Evolutionary conservation across 2,329 filamentous ascomycete genomes (phyloP).

Genomic region (Fusarium hostae): DNA sequence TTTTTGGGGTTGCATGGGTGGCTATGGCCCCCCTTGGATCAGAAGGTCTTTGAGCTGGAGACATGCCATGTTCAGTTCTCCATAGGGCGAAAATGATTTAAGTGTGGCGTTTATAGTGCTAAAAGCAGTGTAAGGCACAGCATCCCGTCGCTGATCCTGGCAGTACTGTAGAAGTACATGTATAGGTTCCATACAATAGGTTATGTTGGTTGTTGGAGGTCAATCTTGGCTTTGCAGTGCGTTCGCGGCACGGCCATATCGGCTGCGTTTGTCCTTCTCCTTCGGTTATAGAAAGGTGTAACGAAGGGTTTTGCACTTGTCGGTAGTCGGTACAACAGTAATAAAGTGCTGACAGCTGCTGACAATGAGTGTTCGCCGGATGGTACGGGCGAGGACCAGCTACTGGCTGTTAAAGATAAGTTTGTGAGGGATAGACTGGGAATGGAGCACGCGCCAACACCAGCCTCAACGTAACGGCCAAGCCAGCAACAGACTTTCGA

Average conservation of each 20-base stretch:
- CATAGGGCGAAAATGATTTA: conserved; percentile 24
- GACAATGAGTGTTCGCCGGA: not conserved
- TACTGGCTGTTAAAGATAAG: not conserved
- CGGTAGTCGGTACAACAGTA: conserved; percentile 22
- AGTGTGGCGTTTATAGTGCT: conserved; percentile 39
- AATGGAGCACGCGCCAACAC: conserved; percentile 10
- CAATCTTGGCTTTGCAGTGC: conserved; percentile 7
- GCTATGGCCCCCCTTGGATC: conserved; percentile 5
- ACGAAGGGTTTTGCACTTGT: not conserved
- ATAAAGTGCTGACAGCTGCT: conserved; percentile 33
- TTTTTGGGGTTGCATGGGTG: conserved; percentile 13
- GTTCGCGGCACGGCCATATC: not conserved
- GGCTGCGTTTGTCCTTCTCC: not conserved
- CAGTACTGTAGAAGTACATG: not conserved
- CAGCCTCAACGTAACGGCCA: conserved; percentile 33
- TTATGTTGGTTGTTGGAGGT: not conserved
- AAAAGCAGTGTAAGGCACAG: conserved; percentile 1
- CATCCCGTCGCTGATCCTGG: not conserved
- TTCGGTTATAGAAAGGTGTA: not conserved
- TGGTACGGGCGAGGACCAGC: not conserved
- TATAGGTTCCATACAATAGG: not conserved
- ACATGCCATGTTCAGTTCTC: not conserved
- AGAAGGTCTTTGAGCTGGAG: not conserved
- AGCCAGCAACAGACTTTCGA: conserved; percentile 7
- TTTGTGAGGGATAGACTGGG: conserved; percentile 2